Conservation (phyloP, 768 basidiomycete genomes). For the Macrolepiota fuliginosa region DNA sequence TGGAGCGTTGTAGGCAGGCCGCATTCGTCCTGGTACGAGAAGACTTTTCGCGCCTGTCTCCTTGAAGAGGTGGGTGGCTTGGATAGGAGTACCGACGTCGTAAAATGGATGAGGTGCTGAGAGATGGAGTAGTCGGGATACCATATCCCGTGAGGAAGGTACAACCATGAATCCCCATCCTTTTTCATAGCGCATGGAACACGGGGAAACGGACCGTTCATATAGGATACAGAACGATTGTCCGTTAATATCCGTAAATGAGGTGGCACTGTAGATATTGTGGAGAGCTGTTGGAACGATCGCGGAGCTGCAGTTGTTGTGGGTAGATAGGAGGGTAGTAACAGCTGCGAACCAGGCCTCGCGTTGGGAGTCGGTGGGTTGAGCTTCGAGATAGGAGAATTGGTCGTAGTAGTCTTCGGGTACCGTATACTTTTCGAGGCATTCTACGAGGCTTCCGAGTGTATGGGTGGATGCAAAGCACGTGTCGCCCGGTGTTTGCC, state of each 20-base stretch:
- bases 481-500: background rate
- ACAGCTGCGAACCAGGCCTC: constrained; percentile 26
- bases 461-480: constrained; percentile 2
- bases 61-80: constrained; percentile 40
- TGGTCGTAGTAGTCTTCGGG: constrained; percentile 24
- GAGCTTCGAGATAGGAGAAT: constrained; percentile 28
- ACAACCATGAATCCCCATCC: constrained; percentile 38
- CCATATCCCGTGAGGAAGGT: constrained; percentile 21
- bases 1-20: constrained; percentile 29
- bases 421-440: constrained; percentile 32
- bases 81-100: constrained; percentile 35
- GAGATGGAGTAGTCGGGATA: constrained; percentile 34
- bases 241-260: constrained; percentile 23
- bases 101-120: constrained; percentile 44
- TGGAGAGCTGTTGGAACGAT: constrained; percentile 25
- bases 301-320: constrained; percentile 29
- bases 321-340: constrained; percentile 24
- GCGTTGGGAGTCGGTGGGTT: constrained; percentile 27
- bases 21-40: constrained; percentile 37
- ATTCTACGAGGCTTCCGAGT: constrained; percentile 13
- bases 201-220: constrained; percentile 19
- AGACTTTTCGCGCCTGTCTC: constrained; percentile 38
- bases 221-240: constrained; percentile 30
- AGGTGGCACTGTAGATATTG: constrained; percentile 24
- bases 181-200: constrained; percentile 21